Percentiles rank a stretch among this genome's conserved stretches.
Evolutionary conservation across 2,329 filamentous ascomycete genomes (phyloP).

Genomic region (Diaporthe amygdali): DNA sequence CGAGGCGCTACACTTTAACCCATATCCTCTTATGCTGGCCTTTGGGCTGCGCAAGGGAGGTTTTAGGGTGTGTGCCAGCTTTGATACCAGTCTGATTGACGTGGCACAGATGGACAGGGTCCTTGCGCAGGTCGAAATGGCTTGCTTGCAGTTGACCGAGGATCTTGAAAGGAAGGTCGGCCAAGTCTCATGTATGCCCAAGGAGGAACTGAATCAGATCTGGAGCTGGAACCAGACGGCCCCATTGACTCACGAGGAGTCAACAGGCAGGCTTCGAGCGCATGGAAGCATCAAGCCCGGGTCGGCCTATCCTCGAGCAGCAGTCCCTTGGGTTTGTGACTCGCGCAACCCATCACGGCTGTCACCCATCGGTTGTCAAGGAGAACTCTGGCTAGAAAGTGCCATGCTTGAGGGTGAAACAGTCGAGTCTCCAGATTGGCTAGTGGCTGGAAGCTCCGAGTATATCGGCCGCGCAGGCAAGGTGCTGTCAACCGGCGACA

Average conservation of each 20-base stretch:
- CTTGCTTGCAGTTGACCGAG: conserved; percentile 29
- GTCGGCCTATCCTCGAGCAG: conserved; percentile 41
- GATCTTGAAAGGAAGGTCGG: conserved; percentile 32
- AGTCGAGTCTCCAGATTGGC: conserved; percentile 38
- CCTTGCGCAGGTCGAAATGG: conserved; percentile 40
- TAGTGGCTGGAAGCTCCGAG: conserved; percentile 38
- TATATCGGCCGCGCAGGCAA: conserved; percentile 36
- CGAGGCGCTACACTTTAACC: conserved; percentile 45
- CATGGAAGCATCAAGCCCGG: conserved; percentile 29
- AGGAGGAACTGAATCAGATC: conserved; percentile 44
- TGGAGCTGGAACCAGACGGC: conserved; percentile 46
- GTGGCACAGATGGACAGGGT: conserved; percentile 42
- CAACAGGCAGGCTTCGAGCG: conserved; percentile 29
- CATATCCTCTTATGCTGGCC: conserved; percentile 54
- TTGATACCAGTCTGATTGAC: conserved; percentile 43
- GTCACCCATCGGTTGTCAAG: conserved; percentile 44
- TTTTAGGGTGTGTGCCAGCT: conserved; percentile 48
- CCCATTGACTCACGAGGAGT: conserved; percentile 39
- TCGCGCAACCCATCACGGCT: conserved; percentile 39
- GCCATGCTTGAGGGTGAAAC: conserved; percentile 34
- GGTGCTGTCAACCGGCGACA: conserved; percentile 34
- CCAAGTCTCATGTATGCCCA: conserved; percentile 43
- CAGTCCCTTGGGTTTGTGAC: conserved; percentile 37
- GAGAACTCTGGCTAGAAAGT: conserved; percentile 47
- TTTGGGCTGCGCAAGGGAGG: conserved; percentile 47